phyloP scores from a whole-genome alignment of 495 filamentous ascomycete species.

The Neohortaea acidophila region DNA sequence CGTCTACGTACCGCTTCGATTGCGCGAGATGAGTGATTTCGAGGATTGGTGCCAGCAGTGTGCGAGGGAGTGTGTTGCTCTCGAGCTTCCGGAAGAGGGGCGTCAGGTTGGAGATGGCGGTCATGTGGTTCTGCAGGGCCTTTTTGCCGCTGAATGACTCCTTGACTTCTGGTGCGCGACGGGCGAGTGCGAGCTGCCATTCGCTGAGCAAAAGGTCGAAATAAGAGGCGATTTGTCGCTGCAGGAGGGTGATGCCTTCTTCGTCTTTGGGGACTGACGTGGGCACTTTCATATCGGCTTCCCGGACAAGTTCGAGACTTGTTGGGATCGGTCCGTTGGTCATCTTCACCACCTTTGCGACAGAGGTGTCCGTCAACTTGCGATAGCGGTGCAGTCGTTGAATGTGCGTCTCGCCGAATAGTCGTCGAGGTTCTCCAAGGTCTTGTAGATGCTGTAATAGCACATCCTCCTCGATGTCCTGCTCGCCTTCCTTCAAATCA shows the following conservation, averaged over 20 bases:
- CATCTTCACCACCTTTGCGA: conserved; percentile 24
- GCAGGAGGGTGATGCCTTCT: conserved; percentile 47
- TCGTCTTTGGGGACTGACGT: conserved; percentile 35
- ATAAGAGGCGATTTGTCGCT: conserved; percentile 77
- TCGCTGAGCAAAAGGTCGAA: conserved; percentile 84
- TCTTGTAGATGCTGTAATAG: conserved; percentile 50
- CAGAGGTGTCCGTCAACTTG: conserved; percentile 37
- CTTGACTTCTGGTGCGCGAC: conserved; percentile 45
- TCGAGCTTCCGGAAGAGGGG: conserved; percentile 88
- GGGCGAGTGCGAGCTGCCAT: conserved; percentile 67
- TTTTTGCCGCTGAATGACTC: conserved; percentile 62
- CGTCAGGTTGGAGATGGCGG: conserved; percentile 68
- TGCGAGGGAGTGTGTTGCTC: conserved; percentile 52
- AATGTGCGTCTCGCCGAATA: conserved; percentile 77
- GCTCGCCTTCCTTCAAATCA: conserved; percentile 32
- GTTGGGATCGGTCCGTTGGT: conserved; percentile 49
- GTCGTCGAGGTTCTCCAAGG: conserved; percentile 50
- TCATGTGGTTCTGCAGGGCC: conserved; percentile 63
- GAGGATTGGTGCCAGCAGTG: conserved; percentile 70
- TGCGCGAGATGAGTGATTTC: conserved; percentile 89
- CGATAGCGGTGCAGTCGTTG: conserved; percentile 54
- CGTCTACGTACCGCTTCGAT: conserved; percentile 80
- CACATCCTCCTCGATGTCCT: conserved; percentile 59
- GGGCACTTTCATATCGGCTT: conserved; percentile 75
- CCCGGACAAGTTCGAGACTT: conserved; percentile 56